Evolutionary conservation across 2,329 filamentous ascomycete species (phyloP).

Genomic region (Fusarium citri): DNA sequence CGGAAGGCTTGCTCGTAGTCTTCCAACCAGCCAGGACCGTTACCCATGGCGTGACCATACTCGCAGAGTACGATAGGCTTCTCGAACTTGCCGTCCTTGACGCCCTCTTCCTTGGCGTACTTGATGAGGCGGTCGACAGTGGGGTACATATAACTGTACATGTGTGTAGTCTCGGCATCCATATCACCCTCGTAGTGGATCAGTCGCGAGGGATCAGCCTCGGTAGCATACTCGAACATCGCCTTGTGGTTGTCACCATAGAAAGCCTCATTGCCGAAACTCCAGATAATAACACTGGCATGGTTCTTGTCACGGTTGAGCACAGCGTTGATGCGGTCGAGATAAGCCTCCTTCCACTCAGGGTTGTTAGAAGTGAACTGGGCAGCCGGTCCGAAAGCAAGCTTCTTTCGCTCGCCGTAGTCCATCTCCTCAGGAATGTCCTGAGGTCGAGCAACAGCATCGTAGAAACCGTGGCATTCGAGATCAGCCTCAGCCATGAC

Average conservation of each 20-base stretch:
- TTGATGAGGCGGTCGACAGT: conserved; percentile 62
- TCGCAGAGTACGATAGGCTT: conserved; percentile 72
- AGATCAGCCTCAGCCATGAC: conserved; percentile 64
- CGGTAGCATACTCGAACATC: conserved; percentile 73
- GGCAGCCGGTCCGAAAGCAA: conserved; percentile 66
- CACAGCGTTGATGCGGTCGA: conserved; percentile 74
- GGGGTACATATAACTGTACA: conserved; percentile 77
- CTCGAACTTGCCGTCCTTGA: conserved; percentile 58
- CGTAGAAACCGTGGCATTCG: conserved; percentile 66
- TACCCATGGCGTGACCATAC: conserved; percentile 76
- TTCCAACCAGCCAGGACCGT: conserved; percentile 75
- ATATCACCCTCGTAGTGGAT: conserved; percentile 76
- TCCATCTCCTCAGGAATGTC: conserved; percentile 67
- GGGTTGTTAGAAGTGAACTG: conserved; percentile 71
- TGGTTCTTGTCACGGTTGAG: conserved; percentile 78
- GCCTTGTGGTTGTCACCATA: conserved; percentile 75
- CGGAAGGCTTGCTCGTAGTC: conserved; percentile 76
- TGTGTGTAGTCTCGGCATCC: conserved; percentile 69
- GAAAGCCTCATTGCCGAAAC: conserved; percentile 78
- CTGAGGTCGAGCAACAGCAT: conserved; percentile 60
- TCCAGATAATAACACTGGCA: conserved; percentile 78
- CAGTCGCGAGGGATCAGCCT: conserved; percentile 66
- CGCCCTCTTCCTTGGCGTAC: conserved; percentile 58
- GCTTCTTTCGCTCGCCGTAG: conserved; percentile 69
- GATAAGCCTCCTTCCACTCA: conserved; percentile 71